Percentiles rank a stretch among this genome's conserved stretches.
phyloP scores from a whole-genome alignment of 2,329 filamentous ascomycete species.

The Ophiostoma sp. region DNA sequence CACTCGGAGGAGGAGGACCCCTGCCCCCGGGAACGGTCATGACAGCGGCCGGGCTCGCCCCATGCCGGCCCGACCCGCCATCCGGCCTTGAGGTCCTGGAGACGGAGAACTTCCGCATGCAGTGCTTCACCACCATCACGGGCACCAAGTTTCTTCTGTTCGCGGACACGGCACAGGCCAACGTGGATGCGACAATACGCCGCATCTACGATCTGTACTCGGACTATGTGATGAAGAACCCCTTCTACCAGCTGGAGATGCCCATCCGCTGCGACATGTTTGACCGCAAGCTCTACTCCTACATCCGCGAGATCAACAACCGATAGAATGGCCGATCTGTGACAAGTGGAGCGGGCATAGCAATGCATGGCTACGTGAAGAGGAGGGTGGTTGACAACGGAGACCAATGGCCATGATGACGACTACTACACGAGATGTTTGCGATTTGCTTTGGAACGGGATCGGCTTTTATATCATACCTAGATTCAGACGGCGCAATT shows the following conservation, averaged over 20 bases:
- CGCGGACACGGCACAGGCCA: constrained; percentile 80
- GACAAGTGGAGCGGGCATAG: not conserved
- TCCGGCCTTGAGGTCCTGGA: constrained; percentile 90
- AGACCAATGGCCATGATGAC: constrained; percentile 5
- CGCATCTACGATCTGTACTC: constrained; percentile 91
- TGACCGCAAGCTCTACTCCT: constrained; percentile 76
- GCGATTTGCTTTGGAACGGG: not conserved
- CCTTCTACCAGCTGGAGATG: constrained; percentile 98
- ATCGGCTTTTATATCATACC: not conserved
- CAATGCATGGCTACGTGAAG: constrained; percentile 4
- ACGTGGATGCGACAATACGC: constrained; percentile 75
- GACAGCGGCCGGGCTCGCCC: constrained; percentile 29
- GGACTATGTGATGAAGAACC: constrained; percentile 99
- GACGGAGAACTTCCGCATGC: constrained; percentile 87
- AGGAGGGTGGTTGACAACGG: not conserved
- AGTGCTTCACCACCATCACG: constrained; percentile 92
- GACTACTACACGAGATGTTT: not conserved
- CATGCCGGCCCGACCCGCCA: constrained; percentile 54
- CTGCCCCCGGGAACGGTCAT: constrained; percentile 24
- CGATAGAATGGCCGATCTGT: constrained; percentile 34
- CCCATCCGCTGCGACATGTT: constrained; percentile 92
- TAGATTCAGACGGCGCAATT: not conserved
- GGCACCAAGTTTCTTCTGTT: constrained; percentile 95
- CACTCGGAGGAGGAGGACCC: not conserved
- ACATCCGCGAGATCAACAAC: constrained; percentile 67